Percentiles rank a stretch among this genome's conserved stretches.
Conservation (phyloP, 2,329 filamentous ascomycete genomes). For the Penicillium sp. region DNA sequence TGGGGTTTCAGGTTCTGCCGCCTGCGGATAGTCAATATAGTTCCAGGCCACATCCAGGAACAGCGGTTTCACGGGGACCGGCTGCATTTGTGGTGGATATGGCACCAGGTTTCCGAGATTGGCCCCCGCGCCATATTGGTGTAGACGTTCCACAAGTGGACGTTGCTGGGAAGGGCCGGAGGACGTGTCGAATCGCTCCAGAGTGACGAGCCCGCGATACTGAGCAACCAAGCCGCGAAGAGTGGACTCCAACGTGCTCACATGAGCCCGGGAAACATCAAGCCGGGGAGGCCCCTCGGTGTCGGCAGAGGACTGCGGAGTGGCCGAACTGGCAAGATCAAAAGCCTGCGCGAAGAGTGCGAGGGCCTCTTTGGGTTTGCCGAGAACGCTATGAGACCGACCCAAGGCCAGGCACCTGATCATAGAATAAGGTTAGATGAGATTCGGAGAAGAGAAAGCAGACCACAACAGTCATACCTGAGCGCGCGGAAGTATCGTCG, state of each 20-base stretch:
- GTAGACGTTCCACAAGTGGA: slow-evolving; percentile 71
- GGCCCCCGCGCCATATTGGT: slow-evolving; percentile 70
- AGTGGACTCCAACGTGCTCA: slow-evolving; percentile 58
- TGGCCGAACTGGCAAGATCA: slow-evolving; percentile 55
- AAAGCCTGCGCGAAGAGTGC: slow-evolving; percentile 74
- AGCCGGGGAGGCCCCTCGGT: slow-evolving; percentile 61
- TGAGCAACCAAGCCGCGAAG: slow-evolving; percentile 72
- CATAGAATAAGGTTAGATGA: slow-evolving; percentile 6
- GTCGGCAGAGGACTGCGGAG: slow-evolving; percentile 44
- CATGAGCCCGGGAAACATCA: slow-evolving; percentile 60
- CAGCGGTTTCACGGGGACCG: slow-evolving; percentile 87
- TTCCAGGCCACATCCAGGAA: slow-evolving; percentile 98
- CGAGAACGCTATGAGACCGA: slow-evolving; percentile 74
- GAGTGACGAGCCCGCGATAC: slow-evolving; percentile 79
- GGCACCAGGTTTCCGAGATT: slow-evolving; percentile 78
- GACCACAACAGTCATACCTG: slow-evolving; percentile 58
- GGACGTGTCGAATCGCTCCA: slow-evolving; percentile 62
- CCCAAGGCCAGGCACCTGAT: slow-evolving; percentile 75
- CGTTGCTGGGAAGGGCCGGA: slow-evolving; percentile 37
- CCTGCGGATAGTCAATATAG: slow-evolving; percentile 84
- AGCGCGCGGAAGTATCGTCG: slow-evolving; percentile 81
- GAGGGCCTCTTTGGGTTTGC: slow-evolving; percentile 73
- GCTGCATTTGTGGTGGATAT: slow-evolving; percentile 78
- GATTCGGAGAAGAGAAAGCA: slow-evolving; percentile 12
- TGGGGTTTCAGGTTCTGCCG: slow-evolving; percentile 25